Evolutionary conservation across 2,329 filamentous ascomycete species (phyloP).

Genomic region (Furcasterigmium sp.): DNA sequence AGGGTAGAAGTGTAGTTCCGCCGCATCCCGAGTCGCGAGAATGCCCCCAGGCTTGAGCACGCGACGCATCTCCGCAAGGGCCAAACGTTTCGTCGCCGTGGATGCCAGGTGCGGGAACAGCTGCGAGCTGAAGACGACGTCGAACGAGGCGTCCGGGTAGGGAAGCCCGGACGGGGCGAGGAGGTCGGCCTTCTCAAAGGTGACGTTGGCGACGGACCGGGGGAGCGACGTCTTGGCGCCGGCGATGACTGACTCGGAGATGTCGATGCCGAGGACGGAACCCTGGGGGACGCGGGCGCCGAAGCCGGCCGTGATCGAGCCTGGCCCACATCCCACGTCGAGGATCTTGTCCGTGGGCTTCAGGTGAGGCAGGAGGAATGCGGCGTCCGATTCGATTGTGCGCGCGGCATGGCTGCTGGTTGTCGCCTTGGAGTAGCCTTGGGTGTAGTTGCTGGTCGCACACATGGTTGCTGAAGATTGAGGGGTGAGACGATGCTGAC

Average conservation of each 20-base stretch:
- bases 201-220: constrained; percentile 15
- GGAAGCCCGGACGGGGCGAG: constrained; percentile 27
- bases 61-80: constrained; percentile 34
- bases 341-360: constrained; percentile 31
- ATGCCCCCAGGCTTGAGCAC: constrained; percentile 37
- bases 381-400: constrained; percentile 36
- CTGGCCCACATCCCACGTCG: constrained; percentile 43
- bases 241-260: constrained; percentile 23
- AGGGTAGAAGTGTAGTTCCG: constrained; percentile 25
- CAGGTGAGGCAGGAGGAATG: constrained; percentile 36
- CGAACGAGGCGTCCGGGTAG: constrained; percentile 32
- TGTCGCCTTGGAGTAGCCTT: constrained; percentile 32
- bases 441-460: constrained; percentile 28
- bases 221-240: constrained; percentile 18
- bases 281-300: constrained; percentile 32
- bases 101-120: constrained; percentile 34
- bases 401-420: constrained; percentile 31
- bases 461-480: no score
- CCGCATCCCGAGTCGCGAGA: constrained; percentile 26
- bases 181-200: constrained; percentile 27
- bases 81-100: constrained; percentile 18
- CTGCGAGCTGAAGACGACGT: constrained; percentile 37
- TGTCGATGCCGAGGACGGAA: constrained; percentile 32
- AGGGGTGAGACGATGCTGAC: no score
- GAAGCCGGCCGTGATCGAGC: constrained; percentile 40